Conservation (phyloP, 1,284 basidiomycete genomes). For the Microbotryum intermedium region DNA sequence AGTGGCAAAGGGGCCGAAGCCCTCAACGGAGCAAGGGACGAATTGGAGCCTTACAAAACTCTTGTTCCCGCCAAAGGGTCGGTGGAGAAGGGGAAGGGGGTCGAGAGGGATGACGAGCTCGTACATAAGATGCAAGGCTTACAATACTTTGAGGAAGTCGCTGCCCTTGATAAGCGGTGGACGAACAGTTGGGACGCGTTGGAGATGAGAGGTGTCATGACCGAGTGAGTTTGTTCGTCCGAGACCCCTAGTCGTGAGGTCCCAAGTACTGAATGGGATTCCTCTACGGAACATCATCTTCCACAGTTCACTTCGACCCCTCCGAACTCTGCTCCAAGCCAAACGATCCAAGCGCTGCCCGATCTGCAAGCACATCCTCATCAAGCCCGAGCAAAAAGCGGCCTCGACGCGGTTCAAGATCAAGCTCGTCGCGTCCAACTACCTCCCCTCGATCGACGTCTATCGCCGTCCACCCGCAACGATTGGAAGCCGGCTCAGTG, state of each 20-base stretch:
- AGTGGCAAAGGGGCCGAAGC: too few species aligned
- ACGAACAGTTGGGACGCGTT: constrained; percentile 58
- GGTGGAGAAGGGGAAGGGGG: constrained; percentile 41
- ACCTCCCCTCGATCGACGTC: constrained; percentile 69
- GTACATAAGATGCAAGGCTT: constrained; percentile 58
- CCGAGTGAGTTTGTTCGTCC: not conserved
- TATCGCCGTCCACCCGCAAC: constrained; percentile 21
- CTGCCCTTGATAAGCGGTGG: constrained; percentile 71
- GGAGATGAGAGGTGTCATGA: not conserved
- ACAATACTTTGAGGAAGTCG: constrained; percentile 55
- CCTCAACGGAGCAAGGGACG: constrained; percentile 15
- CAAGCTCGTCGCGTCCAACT: constrained; percentile 87
- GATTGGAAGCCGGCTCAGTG: constrained; percentile 19
- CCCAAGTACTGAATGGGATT: not conserved
- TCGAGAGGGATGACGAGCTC: constrained; percentile 57
- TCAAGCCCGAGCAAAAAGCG: constrained; percentile 95
- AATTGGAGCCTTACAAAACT: constrained; percentile 23
- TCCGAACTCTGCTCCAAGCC: constrained; percentile 80
- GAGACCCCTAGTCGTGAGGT: not conserved
- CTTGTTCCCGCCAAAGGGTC: not conserved
- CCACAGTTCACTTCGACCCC: constrained; percentile 65
- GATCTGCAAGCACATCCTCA: constrained; percentile 86
- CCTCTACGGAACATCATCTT: not conserved
- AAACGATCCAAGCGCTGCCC: constrained; percentile 94
- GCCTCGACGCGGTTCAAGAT: constrained; percentile 91